Percentiles rank a stretch among this genome's conserved stretches.
Conservation (phyloP, 192 early-diverging fungal genomes). For the Coemansia sp. region DNA sequence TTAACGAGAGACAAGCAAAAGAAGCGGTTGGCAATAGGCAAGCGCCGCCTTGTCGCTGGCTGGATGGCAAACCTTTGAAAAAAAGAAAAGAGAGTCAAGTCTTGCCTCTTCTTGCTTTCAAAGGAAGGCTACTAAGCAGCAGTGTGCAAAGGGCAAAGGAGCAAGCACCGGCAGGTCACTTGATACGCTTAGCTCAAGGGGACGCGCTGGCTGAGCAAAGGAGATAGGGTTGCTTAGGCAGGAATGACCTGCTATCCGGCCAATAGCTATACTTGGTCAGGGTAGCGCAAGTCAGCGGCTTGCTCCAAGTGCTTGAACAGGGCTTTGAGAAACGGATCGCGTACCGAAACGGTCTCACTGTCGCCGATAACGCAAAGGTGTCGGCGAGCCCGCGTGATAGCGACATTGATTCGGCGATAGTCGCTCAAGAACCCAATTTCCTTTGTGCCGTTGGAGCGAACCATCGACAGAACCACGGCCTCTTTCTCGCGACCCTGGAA, state of each 20-base stretch:
- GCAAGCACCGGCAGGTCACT: neutral
- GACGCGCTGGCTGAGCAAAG: neutral
- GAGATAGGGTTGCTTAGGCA: too few species aligned
- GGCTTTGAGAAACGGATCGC: constrained; percentile 52
- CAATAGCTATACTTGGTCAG: constrained; percentile 12
- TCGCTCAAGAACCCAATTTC: constrained; percentile 86
- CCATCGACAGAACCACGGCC: constrained; percentile 76
- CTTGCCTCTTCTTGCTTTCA: neutral
- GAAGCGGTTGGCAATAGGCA: neutral
- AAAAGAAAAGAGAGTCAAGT: neutral
- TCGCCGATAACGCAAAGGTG: constrained; percentile 85
- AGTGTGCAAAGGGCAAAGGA: neutral
- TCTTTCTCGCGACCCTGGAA: constrained; percentile 93
- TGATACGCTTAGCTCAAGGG: neutral
- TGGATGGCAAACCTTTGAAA: too few species aligned
- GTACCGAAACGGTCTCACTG: constrained; percentile 57
- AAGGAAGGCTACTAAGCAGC: neutral
- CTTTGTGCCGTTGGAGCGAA: constrained; percentile 72
- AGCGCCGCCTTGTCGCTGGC: too few species aligned
- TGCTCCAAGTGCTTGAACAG: constrained; percentile 54
- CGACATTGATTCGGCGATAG: constrained; percentile 82
- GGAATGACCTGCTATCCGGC: neutral
- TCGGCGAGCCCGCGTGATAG: constrained; percentile 81
- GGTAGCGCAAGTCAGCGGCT: constrained; percentile 50
- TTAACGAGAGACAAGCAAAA: neutral